Base-by-base conservation (phyloP, 768 basidiomycete species). In the Xanthoconium stramineum region DNA sequence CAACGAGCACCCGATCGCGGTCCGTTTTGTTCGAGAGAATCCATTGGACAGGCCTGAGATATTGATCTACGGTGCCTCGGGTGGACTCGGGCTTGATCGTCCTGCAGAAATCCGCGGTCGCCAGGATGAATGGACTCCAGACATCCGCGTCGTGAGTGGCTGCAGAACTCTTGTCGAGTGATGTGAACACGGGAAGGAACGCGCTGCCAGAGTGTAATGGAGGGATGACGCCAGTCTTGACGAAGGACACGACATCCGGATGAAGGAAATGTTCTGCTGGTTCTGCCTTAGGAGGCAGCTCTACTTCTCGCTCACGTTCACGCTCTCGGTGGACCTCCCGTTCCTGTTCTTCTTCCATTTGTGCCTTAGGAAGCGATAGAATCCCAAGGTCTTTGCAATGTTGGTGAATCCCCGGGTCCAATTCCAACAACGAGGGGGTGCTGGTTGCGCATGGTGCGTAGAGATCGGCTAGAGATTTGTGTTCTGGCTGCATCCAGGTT, bases 41-140 rank as follows among this genome's bases (percentile, higher is more conserved):
- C 65, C 65, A 69, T n/a, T 55, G 54, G 43, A 68, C 58, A 0
- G 65, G 65, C 10, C 65, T 59, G 11, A 66, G 38, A 47, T 35
- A 36, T 24, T 47, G 47, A 13, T 33, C 45, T n/a, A 47, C 19
- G 10, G 30, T 47, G 30, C 57, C 38, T 6, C 7, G 37, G 24
- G 36, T 17, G 11, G 53, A 60, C 6, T 32, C 38, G 5, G 53
- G 38, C 5, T 55, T 11, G 28, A 64, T 44, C 1, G 62, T 60
- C 24, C 29, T 44, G 37, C 44, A 39, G 38, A 64, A 63, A 19
- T 63, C 62, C 5, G 20, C 38, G 2, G 62, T 63, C 0, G 53
- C 58, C 11, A 63, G 32, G 33, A 63, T 14, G 15, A 17, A 29
- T 12, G 14, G 38, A 9, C 59, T 45, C 44, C 44, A 45, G 44